These are phyloP conservation scores for Alternaria sp. DNA, from an alignment of 2,329 filamentous ascomycete genomes.

Conservation along the genomic window DNA sequence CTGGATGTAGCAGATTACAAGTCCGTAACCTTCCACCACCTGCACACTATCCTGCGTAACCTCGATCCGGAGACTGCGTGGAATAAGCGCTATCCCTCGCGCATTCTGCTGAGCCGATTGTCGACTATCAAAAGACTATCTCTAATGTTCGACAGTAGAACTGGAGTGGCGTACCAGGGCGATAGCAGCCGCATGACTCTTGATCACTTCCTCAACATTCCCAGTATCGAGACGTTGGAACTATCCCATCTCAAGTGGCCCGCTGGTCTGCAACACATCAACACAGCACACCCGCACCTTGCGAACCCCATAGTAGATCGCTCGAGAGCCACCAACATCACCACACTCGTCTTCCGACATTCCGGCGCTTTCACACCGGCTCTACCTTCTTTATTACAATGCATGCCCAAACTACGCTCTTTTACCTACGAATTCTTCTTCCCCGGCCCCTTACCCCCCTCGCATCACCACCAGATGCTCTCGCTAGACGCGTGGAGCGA, in stretches of 20 bases:
- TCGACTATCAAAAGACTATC: conserved; percentile 27
- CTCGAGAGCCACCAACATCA: conserved; percentile 25
- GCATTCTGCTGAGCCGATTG: conserved; percentile 20
- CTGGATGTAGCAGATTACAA: conserved; percentile 31
- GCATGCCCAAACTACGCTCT: conserved; percentile 29
- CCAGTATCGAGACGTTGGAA: conserved; percentile 24
- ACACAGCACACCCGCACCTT: too few species aligned
- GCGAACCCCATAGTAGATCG: conserved; percentile 6
- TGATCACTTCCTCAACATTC: conserved; percentile 26
- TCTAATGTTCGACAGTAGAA: conserved; percentile 29
- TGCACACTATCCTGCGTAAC: conserved; percentile 27
- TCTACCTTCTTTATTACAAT: conserved; percentile 18
- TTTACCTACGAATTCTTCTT: conserved; percentile 38
- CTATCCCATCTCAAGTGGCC: not conserved
- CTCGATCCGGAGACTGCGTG: conserved; percentile 13
- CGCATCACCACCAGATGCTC: conserved; percentile 17
- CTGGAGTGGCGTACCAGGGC: conserved; percentile 20
- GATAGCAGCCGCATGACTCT: conserved; percentile 10
- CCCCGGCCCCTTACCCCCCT: not conserved
- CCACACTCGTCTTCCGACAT: conserved; percentile 30
- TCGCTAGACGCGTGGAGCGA: conserved; percentile 28
- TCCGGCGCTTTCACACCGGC: conserved; percentile 15
- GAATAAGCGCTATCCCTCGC: conserved; percentile 18
- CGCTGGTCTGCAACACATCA: too few species aligned
- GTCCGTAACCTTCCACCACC: conserved; percentile 28